Evolutionary conservation across 2,329 filamentous ascomycete species (phyloP), one percentile per base, ranked within the genome.

Genomic region (Uncinocarpus reesii): DNA sequence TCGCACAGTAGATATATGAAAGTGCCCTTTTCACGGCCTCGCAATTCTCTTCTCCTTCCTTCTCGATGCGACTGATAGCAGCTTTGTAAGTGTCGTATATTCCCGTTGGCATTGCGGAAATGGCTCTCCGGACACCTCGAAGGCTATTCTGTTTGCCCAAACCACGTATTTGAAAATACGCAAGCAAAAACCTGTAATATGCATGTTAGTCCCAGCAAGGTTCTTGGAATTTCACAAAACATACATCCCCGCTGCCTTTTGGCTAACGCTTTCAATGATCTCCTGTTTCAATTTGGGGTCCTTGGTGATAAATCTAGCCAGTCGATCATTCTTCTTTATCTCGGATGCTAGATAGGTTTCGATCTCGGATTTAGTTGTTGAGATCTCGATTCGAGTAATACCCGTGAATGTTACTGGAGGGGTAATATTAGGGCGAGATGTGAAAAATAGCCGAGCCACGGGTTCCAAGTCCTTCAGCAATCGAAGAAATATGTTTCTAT

Each of bases 241-340:
- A 16, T 5, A 49, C 41, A 49, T 49, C 4, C 47, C 47, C 35
- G 15, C 20, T 8, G 47, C 47, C 13, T 50, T 50, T 47, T 31
- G n/a, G n/a, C 20, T 38, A 3, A 50, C 31, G 24, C 18, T 21
- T 31, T 45, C 15, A 7, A 50, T 29, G 28, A 50, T 41, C 2
- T 29, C 28, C 13, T 26, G 41, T 26, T 50, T 46, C 42, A 50
- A 50, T 23, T 31, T 29, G 2, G 3, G 21, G 11, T 38, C 18
- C 29, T 45, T 50, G 5, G 29, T 20, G 23, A 46, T 11, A 16
- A 31, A 29, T 37, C 28, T 10, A 24, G 15, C 13, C 37, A 24
- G 21, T n/a, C 37, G 20, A 23, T 24, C 23, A 24, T 24, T 24
- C 13, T 18, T 28, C 7, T 37, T 21, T 15, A 50, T 45, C 18